Base-by-base conservation (phyloP, 805 yeast species). In the Lipomyces sp. region DNA sequence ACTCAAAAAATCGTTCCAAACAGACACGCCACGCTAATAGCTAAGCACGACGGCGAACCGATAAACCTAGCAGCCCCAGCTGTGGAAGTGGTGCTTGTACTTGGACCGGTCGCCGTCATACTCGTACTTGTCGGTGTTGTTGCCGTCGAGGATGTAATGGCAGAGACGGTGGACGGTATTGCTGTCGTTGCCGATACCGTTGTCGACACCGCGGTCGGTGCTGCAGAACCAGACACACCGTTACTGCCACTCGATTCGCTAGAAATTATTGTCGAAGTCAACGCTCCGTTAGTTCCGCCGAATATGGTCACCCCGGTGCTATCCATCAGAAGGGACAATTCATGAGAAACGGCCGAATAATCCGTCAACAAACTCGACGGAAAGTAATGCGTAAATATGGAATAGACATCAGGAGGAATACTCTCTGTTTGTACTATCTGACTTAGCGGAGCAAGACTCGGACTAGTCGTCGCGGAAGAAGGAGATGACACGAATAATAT, bases 291-390 rank as follows among this genome's bases (percentile, higher is more conserved):
- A 42, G 48, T 15, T 15, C 18, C 10, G 13, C 39, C 56, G 13
- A 34, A 35, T n/a, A 50, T 39, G 10, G 61, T 55, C 18, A 65
- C 65, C 18, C 55, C 65, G 39, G 59, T 56, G n/a, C 58, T 62
- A 24, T 50, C 59, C n/a, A 51, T 54, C 13, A 64, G 48, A 18
- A 18, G 33, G 11, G 60, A 58, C 8, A 66, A 42, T 30, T 62
- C 54, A 29, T 62, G 60, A 15, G 33, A 34, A 3, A 66, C 64
- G 24, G 69, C 66, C 1, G 57, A 48, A 6, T 33, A 34, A 24
- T 66, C 55, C 8, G 69, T 59, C 34, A 64, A 34, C 32, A 66
- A 24, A n/a, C 62, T 54, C 8, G 69, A 64, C 4, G 69, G 69
- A 45, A 66, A 59, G 39, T 66, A 66, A 15, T 37, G 62, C 4